Base-by-base conservation (phyloP, 345 rosid species). In the Camelina laxa region DNA sequence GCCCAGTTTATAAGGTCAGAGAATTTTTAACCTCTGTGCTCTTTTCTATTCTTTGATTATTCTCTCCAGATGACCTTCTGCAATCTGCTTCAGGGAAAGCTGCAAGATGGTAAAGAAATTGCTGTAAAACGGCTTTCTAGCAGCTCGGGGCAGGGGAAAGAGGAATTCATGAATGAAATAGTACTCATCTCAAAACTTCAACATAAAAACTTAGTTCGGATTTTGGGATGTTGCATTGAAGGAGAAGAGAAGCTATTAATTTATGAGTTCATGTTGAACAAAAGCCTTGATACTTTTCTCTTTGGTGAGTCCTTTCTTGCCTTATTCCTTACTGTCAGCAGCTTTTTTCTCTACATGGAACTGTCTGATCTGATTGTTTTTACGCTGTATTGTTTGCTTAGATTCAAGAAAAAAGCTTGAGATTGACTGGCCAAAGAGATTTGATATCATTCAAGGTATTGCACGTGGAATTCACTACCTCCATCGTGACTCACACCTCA, bases 151-250 rank as follows among this genome's bases (percentile, higher is more conserved):
- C 88, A 87, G 42, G 88, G 90, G 6, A 51, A 12, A 7, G 44
- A 57, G 9, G 88, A 87, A 72, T 84, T 87, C 77, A 81, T 58
- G 76, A 87, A 79, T 68, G 85, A 75, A 22, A 68, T 75, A 61
- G 61, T 19, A 38, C 59, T 79, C 38, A 79, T 82, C 41, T 74
- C 85, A 69, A 87, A 82, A 63, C 92, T 91, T 35, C 95, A 91
- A 65, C 95, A 91, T 61, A 72, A 82, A 48, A 89, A 91, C 69
- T 87, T 89, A 62, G 88, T 85, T 4, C 82, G 76, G 64, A 79
- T 89, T 44, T 33, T 91, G 2, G 92, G 92, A 22, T 89, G 79
- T 42, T 85, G 91, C 82, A 72, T 81, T 31, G 71, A 83, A 11
- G 75, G 67, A 31, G 88, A 82, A 10, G 92, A 75, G 47, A 75